Conservation (phyloP, 345 rosid species). For the Cardamine chenopodiifolia region DNA sequence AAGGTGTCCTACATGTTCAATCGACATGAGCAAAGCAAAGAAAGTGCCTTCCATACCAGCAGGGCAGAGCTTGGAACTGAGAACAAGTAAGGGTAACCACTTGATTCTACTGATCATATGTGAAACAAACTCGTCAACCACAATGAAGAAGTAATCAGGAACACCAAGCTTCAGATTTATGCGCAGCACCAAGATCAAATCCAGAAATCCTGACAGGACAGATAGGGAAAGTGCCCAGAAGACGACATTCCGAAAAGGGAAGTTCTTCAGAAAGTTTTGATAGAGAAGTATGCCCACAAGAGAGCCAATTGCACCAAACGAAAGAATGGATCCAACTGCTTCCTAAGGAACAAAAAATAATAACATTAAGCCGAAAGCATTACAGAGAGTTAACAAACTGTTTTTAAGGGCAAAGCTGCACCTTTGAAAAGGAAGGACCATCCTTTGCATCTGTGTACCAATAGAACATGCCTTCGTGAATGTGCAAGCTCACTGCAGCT, state of each 20-base stretch:
- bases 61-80: conserved; percentile 78
- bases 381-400: background rate
- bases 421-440: conserved; percentile 75
- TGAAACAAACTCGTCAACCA: conserved; percentile 59
- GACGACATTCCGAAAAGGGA: conserved; percentile 55
- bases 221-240: conserved; percentile 68
- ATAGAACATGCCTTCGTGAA: conserved; percentile 83
- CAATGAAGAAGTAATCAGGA: conserved; percentile 70
- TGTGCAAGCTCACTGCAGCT: conserved; percentile 62
- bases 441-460: conserved; percentile 82
- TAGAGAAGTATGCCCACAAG: conserved; percentile 65
- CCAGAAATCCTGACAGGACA: conserved; percentile 67
- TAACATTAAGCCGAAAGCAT: background rate
- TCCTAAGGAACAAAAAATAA: conserved; percentile 50
- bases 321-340: conserved; percentile 64
- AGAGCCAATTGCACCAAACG: conserved; percentile 68
- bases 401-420: background rate
- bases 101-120: conserved; percentile 62
- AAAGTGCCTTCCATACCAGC: conserved; percentile 78
- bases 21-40: conserved; percentile 78
- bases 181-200: conserved; percentile 63
- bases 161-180: conserved; percentile 62
- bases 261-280: conserved; percentile 60
- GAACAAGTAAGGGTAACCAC: conserved; percentile 77
- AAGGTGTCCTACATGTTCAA: conserved; percentile 61